Conservation (phyloP, 1,284 basidiomycete species). For the Moniliophthora roreri region DNA sequence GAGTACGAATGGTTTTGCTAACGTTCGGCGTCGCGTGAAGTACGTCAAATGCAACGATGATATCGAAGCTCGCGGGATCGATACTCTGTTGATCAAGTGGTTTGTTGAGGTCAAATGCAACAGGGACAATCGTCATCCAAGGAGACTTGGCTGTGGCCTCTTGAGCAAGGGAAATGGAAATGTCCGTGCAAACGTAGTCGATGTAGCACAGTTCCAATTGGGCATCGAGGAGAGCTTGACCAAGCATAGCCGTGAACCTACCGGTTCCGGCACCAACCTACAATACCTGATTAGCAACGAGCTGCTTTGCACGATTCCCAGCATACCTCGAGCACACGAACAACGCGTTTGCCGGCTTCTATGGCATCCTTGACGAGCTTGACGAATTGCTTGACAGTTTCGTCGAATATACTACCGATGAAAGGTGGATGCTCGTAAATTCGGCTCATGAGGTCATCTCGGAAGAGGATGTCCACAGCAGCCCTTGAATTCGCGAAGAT, state of each 20-base stretch:
- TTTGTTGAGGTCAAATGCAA: constrained; percentile 19
- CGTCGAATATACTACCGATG: constrained; percentile 16
- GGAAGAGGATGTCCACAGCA: constrained; percentile 19
- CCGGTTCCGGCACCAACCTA: constrained; percentile 20
- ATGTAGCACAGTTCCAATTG: constrained; percentile 17
- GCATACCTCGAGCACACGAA: constrained; percentile 24
- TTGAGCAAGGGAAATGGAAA: constrained; percentile 20
- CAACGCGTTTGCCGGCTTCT: constrained; percentile 19
- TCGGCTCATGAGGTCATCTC: constrained; percentile 22
- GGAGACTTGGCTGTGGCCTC: constrained; percentile 18
- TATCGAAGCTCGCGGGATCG: constrained; percentile 20
- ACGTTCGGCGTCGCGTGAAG: constrained; percentile 19
- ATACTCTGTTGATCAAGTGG: constrained; percentile 19
- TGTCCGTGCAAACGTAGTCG: constrained; percentile 23
- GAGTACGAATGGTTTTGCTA: constrained; percentile 8
- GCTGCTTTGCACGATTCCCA: too few relatives aligned
- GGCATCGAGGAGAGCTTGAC: constrained; percentile 19
- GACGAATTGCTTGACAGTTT: constrained; percentile 15
- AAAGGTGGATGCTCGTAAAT: constrained; percentile 22
- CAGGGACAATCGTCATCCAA: constrained; percentile 20
- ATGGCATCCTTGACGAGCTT: constrained; percentile 13
- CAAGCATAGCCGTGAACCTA: constrained; percentile 19
- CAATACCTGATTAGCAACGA: too few relatives aligned
- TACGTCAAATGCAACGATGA: constrained; percentile 23
- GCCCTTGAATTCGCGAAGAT: constrained; percentile 10